Evolutionary conservation across 139 green algal species (phyloP).

Genomic region (Ettlia oleoabundans): DNA sequence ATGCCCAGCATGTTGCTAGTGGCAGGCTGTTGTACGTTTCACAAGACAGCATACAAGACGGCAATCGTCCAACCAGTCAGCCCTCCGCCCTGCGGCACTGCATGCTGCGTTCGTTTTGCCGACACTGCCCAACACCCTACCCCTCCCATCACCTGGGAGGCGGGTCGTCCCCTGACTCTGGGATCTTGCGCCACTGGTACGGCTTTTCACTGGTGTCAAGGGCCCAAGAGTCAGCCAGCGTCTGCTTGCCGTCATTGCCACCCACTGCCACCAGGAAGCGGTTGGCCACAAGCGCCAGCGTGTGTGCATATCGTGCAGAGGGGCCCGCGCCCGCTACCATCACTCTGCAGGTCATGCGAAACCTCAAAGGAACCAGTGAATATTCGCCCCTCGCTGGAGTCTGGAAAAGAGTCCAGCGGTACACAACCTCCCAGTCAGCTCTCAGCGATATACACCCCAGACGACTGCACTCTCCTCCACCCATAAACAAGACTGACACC

Average conservation of each 20-base stretch:
- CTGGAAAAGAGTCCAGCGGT: too few species aligned
- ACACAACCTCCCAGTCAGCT: too few species aligned
- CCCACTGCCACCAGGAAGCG: slow-evolving; percentile 97
- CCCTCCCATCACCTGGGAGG: slow-evolving; percentile 60
- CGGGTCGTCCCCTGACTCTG: slow-evolving; percentile 82
- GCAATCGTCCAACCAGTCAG: too few species aligned
- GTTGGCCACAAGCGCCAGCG: slow-evolving; percentile 95
- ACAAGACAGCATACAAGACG: not conserved
- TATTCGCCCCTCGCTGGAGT: too few species aligned
- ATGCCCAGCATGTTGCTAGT: too few species aligned
- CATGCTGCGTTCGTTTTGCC: too few species aligned
- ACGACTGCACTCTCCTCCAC: not conserved
- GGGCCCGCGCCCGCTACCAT: slow-evolving; percentile 94
- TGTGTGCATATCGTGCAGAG: slow-evolving; percentile 95
- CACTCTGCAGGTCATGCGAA: slow-evolving; percentile 73
- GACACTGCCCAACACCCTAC: not conserved
- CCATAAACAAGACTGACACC: not conserved
- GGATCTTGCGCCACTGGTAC: slow-evolving; percentile 96
- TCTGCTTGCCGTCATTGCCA: slow-evolving; percentile 96
- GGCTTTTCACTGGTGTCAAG: slow-evolving; percentile 99
- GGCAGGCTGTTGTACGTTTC: too few species aligned
- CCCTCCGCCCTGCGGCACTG: too few species aligned
- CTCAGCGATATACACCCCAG: too few species aligned
- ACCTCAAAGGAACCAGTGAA: too few species aligned
- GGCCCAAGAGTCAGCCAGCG: slow-evolving; percentile 91